Evolutionary conservation across 2,329 filamentous ascomycete species (phyloP), one percentile per base, ranked within the genome.

Genomic region (Fusarium chlamydosporum): DNA sequence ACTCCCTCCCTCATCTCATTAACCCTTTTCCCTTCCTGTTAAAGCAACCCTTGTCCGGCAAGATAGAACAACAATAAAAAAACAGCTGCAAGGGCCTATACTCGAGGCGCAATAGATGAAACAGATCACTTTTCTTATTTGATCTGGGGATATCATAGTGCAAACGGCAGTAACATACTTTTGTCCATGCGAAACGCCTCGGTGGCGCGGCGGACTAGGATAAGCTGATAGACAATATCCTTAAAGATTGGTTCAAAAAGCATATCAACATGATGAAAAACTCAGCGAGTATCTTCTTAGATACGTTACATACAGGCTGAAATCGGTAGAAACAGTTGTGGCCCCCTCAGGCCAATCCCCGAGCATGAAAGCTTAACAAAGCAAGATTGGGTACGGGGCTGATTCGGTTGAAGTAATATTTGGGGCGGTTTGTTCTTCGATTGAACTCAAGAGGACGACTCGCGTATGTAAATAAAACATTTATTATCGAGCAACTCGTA

Each of bases 71-170:
- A 51, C 40, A 57, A 57, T 34, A 63, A 43, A 56, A 62, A 60
- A 29, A 33, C 35, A 52, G 65, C 48, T 23, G 33, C 47, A 37
- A 35, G 13, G 34, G 40, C 51, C 46, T 35, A 26, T 46, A 38
- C 51, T 34, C 34, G 35, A 62, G 47, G 40, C 37, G 23, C 34
- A 54, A 56, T 35, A 56, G 57, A 56, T 57, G 38, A 45, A 64
- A 64, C 57, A 60, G 41, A 67, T 48, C 66, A 66, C 66, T 67
- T 52, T 67, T 53, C 62, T 62, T 64, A 23, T 68, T 55, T 60
- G 54, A 60, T 59, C 67, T 51, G 51, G 46, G 67, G 62, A 70
- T 70, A 70, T 70, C 67, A 70, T 70, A 64, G 56, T 70, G 66
- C 61, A 67, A 70, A 62, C 61, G 61, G 70, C 51, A 51, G 31